Evolutionary conservation across 805 yeast genomes (phyloP).

Genomic region (Komagataella phaffii): DNA sequence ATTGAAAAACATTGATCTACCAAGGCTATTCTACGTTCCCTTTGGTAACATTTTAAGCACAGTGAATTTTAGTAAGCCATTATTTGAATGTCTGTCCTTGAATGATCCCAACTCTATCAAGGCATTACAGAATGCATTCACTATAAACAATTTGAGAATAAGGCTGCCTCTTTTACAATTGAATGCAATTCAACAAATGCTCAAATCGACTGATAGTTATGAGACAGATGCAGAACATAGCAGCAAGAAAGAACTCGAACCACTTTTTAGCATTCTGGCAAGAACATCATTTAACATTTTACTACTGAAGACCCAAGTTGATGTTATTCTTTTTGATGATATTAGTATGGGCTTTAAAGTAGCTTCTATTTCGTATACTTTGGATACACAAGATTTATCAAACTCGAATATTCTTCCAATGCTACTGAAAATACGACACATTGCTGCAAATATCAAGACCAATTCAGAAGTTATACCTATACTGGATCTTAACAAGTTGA

Average conservation of each 20-base stretch:
- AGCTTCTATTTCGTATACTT: neutral
- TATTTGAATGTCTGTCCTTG: neutral
- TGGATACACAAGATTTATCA: neutral
- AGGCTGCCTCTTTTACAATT: neutral
- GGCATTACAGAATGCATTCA: neutral
- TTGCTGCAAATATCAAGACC: neutral
- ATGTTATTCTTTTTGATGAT: neutral
- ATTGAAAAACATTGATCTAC: neutral
- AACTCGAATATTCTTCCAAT: neutral
- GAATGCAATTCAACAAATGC: neutral
- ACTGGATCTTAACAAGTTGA: neutral
- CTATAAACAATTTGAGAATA: neutral
- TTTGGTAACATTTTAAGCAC: neutral
- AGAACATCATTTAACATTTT: neutral
- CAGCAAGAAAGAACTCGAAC: neutral
- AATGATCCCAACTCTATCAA: neutral
- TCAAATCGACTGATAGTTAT: neutral
- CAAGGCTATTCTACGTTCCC: neutral
- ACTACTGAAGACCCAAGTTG: neutral
- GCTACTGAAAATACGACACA: neutral
- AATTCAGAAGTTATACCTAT: neutral
- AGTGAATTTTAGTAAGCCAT: neutral
- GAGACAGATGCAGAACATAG: neutral
- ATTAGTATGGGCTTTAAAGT: neutral
- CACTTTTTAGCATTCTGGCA: neutral